These are phyloP conservation scores for Jackrogersella minutella DNA, from an alignment of 495 filamentous ascomycete species.

Conservation along the genomic window DNA sequence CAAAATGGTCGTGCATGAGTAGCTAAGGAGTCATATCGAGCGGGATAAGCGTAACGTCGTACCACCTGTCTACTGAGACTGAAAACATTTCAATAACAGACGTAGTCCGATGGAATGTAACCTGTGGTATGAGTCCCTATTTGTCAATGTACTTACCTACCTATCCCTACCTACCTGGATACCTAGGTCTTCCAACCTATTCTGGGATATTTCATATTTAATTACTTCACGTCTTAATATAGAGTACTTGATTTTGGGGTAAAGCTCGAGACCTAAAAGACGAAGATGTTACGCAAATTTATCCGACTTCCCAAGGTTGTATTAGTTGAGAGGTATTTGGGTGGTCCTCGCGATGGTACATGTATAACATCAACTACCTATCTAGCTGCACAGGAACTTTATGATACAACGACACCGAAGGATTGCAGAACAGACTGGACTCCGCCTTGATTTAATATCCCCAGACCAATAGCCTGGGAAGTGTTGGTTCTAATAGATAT, in stretches of 20 bases:
- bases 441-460: background rate
- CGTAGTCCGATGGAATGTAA: too few species aligned
- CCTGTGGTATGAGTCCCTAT: too few species aligned
- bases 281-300: too few species aligned
- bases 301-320: too few species aligned
- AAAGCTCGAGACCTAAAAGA: too few species aligned
- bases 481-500: background rate
- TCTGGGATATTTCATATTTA: too few species aligned
- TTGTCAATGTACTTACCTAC: too few species aligned
- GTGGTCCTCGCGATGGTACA: background rate
- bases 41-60: constrained; percentile 6
- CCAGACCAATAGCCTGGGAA: background rate
- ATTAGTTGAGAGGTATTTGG: background rate
- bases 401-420: constrained; percentile 9
- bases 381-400: too few species aligned
- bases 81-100: background rate
- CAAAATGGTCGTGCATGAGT: background rate
- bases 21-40: background rate
- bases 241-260: too few species aligned
- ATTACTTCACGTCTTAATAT: too few species aligned
- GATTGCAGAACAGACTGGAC: background rate
- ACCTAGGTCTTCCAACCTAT: too few species aligned
- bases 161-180: too few species aligned
- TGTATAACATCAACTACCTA: constrained; percentile 22
- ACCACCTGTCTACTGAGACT: background rate